Conservation (phyloP, 768 basidiomycete genomes). For the Agaricus sinodeliciosus region DNA sequence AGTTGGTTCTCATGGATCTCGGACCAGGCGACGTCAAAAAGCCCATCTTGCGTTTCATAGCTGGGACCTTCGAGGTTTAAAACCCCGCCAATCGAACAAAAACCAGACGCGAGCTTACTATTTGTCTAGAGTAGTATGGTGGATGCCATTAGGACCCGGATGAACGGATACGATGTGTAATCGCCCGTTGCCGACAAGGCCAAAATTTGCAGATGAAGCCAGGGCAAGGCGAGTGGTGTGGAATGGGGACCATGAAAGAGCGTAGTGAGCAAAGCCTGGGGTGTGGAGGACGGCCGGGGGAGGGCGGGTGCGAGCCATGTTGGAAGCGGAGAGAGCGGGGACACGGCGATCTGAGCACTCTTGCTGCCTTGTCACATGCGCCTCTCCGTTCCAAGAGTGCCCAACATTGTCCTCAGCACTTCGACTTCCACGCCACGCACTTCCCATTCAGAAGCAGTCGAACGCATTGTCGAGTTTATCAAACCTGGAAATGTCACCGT, state of each 20-base stretch:
- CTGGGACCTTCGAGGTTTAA: constrained; percentile 35
- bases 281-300: constrained; percentile 36
- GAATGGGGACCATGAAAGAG: constrained; percentile 82
- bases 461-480: constrained; percentile 61
- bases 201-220: constrained; percentile 88
- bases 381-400: constrained; percentile 71
- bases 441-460: constrained; percentile 45
- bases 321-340: constrained; percentile 16
- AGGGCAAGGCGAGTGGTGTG: constrained; percentile 68
- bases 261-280: constrained; percentile 80
- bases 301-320: constrained; percentile 34
- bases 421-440: constrained; percentile 30
- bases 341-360: no score
- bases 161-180: constrained; percentile 57
- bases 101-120: constrained; percentile 40
- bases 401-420: constrained; percentile 50
- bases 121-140: constrained; percentile 53
- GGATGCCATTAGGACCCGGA: constrained; percentile 37
- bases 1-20: constrained; percentile 94
- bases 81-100: constrained; percentile 4
- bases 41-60: constrained; percentile 84
- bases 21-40: constrained; percentile 93
- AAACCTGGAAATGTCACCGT: constrained; percentile 63
- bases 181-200: constrained; percentile 93
- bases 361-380: constrained; percentile 46